phyloP scores from a whole-genome alignment of 257 asterid genomes.

The Solanum clarkiae region DNA sequence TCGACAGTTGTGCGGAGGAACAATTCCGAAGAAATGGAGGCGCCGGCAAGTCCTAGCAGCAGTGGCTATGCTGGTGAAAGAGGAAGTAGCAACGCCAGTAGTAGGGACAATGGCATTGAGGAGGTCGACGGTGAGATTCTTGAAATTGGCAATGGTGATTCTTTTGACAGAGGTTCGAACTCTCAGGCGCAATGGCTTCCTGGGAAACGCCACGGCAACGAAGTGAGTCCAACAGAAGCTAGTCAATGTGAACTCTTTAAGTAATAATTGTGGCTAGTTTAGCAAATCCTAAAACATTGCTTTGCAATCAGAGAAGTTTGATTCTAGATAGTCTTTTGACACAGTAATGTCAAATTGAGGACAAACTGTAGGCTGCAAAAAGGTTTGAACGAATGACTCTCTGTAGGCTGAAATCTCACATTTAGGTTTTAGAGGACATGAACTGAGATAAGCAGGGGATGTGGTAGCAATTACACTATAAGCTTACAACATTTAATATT shows the following conservation, averaged over 20 bases:
- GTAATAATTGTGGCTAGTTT: neutral
- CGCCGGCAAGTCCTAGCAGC: constrained; percentile 73
- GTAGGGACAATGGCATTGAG: constrained; percentile 15
- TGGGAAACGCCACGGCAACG: constrained; percentile 71
- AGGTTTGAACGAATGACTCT: neutral
- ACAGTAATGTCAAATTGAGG: neutral
- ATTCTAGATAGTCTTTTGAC: neutral
- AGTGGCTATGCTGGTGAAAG: constrained; percentile 93
- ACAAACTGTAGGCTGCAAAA: neutral
- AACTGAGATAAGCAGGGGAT: neutral
- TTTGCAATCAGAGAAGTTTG: neutral
- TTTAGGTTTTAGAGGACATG: neutral
- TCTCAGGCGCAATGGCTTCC: constrained; percentile 49
- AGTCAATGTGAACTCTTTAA: neutral
- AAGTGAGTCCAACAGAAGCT: constrained; percentile 34
- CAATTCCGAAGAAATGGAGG: constrained; percentile 40
- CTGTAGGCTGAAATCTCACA: neutral
- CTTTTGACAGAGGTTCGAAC: constrained; percentile 16
- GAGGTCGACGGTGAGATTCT: constrained; percentile 38
- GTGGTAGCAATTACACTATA: neutral
- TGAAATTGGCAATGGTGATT: constrained; percentile 27
- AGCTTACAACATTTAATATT: neutral
- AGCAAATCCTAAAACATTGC: neutral
- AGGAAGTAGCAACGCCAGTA: constrained; percentile 77
- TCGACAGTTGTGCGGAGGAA: constrained; percentile 40